These are phyloP conservation scores for Taiwanofungus camphoratus DNA, from an alignment of 1,284 basidiomycete genomes.

Conservation along the genomic window DNA sequence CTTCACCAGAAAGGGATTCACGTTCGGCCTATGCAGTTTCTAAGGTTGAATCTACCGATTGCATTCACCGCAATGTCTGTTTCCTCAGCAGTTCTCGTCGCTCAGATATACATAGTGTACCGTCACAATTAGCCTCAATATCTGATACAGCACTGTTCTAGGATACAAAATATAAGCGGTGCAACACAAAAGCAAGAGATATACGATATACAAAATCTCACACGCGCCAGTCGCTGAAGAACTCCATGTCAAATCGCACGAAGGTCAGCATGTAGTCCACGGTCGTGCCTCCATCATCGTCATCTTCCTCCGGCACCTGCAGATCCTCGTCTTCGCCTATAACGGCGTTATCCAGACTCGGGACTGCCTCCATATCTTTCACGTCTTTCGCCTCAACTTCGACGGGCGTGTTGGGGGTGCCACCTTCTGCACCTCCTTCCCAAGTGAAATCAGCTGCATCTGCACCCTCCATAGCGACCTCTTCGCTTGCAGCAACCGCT, in stretches of 20 bases:
- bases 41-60: conserved; percentile 57
- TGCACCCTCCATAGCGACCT: conserved; percentile 60
- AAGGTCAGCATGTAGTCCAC: conserved; percentile 86
- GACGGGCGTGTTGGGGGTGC: conserved; percentile 18
- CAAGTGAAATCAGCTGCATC: conserved; percentile 74
- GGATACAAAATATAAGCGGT: not conserved
- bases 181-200: conserved; percentile 2
- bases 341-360: conserved; percentile 21
- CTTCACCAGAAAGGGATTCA: conserved; percentile 73
- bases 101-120: conserved; percentile 4
- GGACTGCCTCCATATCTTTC: conserved; percentile 15
- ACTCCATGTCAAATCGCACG: conserved; percentile 72
- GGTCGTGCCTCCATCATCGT: conserved; percentile 57
- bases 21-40: conserved; percentile 67
- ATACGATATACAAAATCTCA: conserved; percentile 23
- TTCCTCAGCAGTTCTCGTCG: conserved; percentile 24
- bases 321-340: conserved; percentile 22
- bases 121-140: not conserved
- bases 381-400: conserved; percentile 18
- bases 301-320: conserved; percentile 26
- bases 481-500: conserved; percentile 72
- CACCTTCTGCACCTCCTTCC: conserved; percentile 36
- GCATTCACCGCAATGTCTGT: conserved; percentile 24
- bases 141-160: too few species aligned
- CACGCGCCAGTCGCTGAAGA: conserved; percentile 69